Evolutionary conservation across 2,329 filamentous ascomycete species (phyloP).

Genomic region (Ceratocystiopsis brevicomis): DNA sequence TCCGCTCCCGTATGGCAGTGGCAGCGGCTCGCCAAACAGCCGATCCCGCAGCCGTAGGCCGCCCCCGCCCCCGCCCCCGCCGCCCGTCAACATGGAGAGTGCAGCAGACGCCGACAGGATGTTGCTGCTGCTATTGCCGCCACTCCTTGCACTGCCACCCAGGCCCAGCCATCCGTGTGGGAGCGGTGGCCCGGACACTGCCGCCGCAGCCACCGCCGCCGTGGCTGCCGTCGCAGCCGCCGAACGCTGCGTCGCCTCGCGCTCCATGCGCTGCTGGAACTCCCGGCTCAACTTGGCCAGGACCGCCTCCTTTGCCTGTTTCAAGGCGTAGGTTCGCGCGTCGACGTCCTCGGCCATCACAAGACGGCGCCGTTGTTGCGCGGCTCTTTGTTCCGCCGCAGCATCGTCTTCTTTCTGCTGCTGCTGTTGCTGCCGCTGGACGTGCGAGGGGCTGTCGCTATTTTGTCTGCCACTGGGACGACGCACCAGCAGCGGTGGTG

Average conservation of each 20-base stretch:
- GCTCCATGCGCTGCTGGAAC: slow-evolving; percentile 17
- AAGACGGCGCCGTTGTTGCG: too few species aligned
- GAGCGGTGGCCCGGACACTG: slow-evolving; percentile 5
- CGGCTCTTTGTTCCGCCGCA: too few species aligned
- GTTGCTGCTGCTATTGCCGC: background rate
- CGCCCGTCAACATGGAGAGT: too few species aligned
- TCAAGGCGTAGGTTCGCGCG: slow-evolving; percentile 33
- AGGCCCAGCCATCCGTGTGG: slow-evolving; percentile 8
- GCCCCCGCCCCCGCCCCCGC: slow-evolving; percentile 9
- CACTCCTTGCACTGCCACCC: slow-evolving; percentile 9
- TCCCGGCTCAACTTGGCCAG: slow-evolving; percentile 38
- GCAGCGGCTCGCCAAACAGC: slow-evolving; percentile 17
- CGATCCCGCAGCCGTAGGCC: slow-evolving; percentile 22
- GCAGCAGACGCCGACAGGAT: too few species aligned
- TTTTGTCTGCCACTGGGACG: slow-evolving; percentile 10
- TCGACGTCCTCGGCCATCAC: slow-evolving; percentile 32
- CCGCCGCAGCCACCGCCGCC: slow-evolving; percentile 5
- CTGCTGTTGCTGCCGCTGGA: slow-evolving; percentile 33
- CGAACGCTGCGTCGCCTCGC: slow-evolving; percentile 5
- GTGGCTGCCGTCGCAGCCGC: slow-evolving; percentile 2
- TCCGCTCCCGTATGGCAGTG: background rate
- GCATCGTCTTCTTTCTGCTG: background rate
- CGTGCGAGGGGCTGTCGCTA: slow-evolving; percentile 29
- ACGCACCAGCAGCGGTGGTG: background rate
- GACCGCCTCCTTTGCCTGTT: slow-evolving; percentile 40